Evolutionary conservation across 495 filamentous ascomycete species (phyloP), one percentile per base, ranked within the genome.

Genomic region (Aspergillus conjunctus): DNA sequence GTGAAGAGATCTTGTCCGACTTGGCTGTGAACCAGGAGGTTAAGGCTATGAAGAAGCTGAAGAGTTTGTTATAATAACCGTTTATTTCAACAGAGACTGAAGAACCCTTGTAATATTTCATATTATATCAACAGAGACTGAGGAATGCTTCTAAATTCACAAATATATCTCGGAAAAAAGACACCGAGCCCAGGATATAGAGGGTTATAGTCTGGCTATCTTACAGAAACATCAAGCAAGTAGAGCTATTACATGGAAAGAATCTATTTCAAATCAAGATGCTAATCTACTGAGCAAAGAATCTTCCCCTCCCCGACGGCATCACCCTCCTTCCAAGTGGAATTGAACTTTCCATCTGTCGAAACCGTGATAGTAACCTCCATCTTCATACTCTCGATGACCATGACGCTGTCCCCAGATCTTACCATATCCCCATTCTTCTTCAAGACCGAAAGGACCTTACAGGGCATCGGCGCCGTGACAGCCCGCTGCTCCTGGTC

Each of bases 381-480:
- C 92, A 96, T 96, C 83, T 96, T 96, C 92, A 96, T 96, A 56
- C 91, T 94, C 73, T 96, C 92, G 67, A 96, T 92, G 0, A 96
- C 91, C 55, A 96, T 89, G 46, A 96, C 77, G 14, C 87, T 80
- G 49, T 92, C 83, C 37, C 89, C 91, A 71, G 89, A 90, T 65
- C 83, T 80, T 20, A 96, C 91, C 37, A 65, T 73, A 56, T 90
- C 85, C 0, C 91, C 92, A 64, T 87, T 88, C 41, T 81, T 71
- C 63, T 90, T 88, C 70, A 90, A 83, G 6, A 92, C 86, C 39
- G 88, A 81, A 39, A 93, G 70, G 2, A 93, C 85, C 73, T 93
- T 94, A 71, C 91, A 93, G 20, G 91, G 91, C 91, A 94, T 93
- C 0, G 91, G 91, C 21, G 91, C 87, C 41, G 85, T 73, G 11